Evolutionary conservation across 495 filamentous ascomycete genomes (phyloP).

Genomic region (Tricharina praecox): DNA sequence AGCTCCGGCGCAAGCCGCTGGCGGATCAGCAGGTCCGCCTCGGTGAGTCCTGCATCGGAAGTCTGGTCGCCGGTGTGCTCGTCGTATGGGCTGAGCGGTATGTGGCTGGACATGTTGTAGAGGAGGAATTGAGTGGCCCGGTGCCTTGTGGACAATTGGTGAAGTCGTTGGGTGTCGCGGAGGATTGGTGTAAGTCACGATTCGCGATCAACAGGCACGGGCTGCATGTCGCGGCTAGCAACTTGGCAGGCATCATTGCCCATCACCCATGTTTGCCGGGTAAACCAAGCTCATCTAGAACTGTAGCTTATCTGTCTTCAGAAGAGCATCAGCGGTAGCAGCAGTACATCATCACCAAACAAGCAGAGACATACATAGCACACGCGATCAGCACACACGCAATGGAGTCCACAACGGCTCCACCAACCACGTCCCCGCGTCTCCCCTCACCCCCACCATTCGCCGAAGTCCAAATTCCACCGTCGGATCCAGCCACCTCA

Average conservation of each 20-base stretch:
- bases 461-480: slow-evolving; percentile 28
- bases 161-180: background rate
- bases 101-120: background rate
- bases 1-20: slow-evolving; percentile 16
- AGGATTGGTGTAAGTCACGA: no score
- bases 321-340: no score
- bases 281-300: background rate
- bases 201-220: no score
- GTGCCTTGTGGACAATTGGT: background rate
- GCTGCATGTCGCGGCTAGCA: no score
- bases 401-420: slow-evolving; percentile 1
- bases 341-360: no score
- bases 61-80: background rate
- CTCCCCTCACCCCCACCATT: slow-evolving; percentile 26
- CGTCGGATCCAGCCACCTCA: slow-evolving; percentile 29
- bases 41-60: slow-evolving; percentile 11
- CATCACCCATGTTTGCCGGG: no score
- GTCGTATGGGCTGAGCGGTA: background rate
- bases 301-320: background rate
- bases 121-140: background rate
- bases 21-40: slow-evolving; percentile 18
- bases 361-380: background rate
- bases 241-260: no score
- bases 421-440: slow-evolving; percentile 16
- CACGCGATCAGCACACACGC: background rate